These are phyloP conservation scores for Thermothelomyces thermophilus DNA, from an alignment of 2,329 filamentous ascomycete genomes.

Conservation along the genomic window DNA sequence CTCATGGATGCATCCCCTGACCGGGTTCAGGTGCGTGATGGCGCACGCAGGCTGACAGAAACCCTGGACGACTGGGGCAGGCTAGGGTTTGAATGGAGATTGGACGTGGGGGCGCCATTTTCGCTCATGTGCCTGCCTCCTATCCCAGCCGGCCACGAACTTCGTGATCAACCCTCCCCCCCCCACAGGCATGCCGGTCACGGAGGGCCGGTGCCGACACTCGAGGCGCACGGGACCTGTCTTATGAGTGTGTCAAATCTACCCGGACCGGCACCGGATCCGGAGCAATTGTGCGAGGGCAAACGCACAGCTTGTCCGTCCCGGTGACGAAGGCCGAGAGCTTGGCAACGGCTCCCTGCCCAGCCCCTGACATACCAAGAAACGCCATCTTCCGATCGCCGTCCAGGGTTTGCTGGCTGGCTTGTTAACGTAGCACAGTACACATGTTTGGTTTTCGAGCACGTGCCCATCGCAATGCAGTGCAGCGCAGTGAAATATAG, in stretches of 20 bases:
- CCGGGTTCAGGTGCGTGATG: constrained; percentile 14
- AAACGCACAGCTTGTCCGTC: neutral
- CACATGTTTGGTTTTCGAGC: neutral
- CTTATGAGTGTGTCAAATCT: no score
- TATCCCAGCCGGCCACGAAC: neutral
- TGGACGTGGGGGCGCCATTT: constrained; percentile 11
- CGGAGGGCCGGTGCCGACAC: neutral
- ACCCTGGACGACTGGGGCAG: no score
- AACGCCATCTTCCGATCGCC: constrained; percentile 11
- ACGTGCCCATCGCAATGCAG: neutral
- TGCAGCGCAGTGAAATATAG: no score
- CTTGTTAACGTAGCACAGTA: neutral
- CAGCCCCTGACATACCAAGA: constrained; percentile 22
- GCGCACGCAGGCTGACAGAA: constrained; percentile 18
- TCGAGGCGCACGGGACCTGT: neutral
- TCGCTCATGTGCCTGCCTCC: constrained; percentile 2
- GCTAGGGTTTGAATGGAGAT: no score
- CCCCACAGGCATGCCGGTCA: neutral
- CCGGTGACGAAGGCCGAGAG: constrained; percentile 21
- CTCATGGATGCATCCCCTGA: no score
- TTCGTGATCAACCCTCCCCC: no score
- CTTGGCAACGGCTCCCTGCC: constrained; percentile 23
- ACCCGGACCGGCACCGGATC: neutral
- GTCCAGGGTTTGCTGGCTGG: neutral
- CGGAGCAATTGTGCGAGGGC: neutral